Evolutionary conservation across 768 basidiomycete genomes (phyloP).

Genomic region (Mycena leptocephala): DNA sequence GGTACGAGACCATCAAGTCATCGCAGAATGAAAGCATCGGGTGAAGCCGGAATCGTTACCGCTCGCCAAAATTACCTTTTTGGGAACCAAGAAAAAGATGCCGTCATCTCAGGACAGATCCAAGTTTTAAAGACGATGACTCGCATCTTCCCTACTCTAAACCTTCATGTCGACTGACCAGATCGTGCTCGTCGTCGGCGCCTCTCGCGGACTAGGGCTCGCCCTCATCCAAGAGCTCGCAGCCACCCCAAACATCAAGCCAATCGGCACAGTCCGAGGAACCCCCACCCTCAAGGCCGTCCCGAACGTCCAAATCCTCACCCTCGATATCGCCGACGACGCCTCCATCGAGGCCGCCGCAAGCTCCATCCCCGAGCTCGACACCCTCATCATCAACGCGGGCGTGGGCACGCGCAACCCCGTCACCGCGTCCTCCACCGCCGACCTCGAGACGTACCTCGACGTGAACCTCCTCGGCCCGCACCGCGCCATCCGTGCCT

Average conservation of each 20-base stretch:
- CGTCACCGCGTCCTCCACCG: slow-evolving; percentile 25
- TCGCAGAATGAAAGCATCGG: too few relatives aligned
- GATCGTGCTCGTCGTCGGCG: slow-evolving; percentile 38
- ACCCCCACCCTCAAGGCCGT: background rate
- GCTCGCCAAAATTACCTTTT: too few relatives aligned
- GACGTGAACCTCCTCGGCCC: slow-evolving; percentile 35
- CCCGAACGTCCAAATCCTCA: slow-evolving; percentile 17
- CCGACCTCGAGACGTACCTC: slow-evolving; percentile 27
- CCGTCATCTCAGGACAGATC: background rate
- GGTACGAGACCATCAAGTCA: too few relatives aligned
- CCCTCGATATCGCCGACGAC: slow-evolving; percentile 32
- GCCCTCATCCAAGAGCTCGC: slow-evolving; percentile 31
- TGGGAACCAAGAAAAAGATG: too few relatives aligned
- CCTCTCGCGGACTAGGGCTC: slow-evolving; percentile 38
- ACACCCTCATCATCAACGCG: slow-evolving; percentile 38
- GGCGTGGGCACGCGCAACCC: slow-evolving; percentile 33
- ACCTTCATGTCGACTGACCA: slow-evolving; percentile 32
- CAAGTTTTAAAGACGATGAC: background rate
- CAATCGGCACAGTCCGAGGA: slow-evolving; percentile 30
- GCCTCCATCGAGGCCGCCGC: slow-evolving; percentile 30
- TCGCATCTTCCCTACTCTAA: too few relatives aligned
- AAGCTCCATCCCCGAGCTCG: slow-evolving; percentile 29
- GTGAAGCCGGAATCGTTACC: too few relatives aligned
- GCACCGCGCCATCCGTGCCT: slow-evolving; percentile 35
- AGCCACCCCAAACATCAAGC: slow-evolving; percentile 1